Base-by-base conservation (phyloP, 805 yeast species). In the Yarrowia alimentaria region DNA sequence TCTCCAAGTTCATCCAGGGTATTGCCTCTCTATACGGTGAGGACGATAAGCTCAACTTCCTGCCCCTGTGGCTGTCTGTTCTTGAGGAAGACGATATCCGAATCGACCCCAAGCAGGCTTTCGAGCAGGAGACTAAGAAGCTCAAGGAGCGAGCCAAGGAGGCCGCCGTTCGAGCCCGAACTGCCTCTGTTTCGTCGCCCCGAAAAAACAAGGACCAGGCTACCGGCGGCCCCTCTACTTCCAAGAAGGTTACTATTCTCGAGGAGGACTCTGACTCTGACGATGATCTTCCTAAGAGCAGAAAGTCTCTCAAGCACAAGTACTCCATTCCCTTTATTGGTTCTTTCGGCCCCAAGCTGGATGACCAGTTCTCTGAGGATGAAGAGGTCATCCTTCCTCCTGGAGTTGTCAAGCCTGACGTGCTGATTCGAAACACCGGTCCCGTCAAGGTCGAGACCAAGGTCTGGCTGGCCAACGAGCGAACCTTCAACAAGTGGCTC, bases 391-490 rank as follows among this genome's bases (percentile, higher is more conserved):
- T 76, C 17, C 72, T 91, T 53, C 99, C 99, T 10, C 80, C 85
- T 2, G 98, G 98, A 12, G 98, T 91, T 16, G 73, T 74, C 35
- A 85, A 83, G 62, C 99, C 99, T 51, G 79, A 76, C 19, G 71
- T 75, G 24, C 78, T 85, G 68, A 75, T 91, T 60, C 85, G 90
- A 62, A 89, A 89, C 65, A 82, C 90, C 20, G 96, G 96, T 6
- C 93, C 96, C 1, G 79, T 89, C 52, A 89, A 85, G 68, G 90
- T 93, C 53, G 99, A 93, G 71, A 94, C 98, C 22, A 93, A 93
- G 64, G 99, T 93, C 11, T 93, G 98, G 97, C 75, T 93, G 57
- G 99, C 99, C 21, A 93, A 93, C 64, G 99, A 93, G 71, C 83
- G 99, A 67, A 93, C 99, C 3, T 91, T 90, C 71, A 83, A 87